Evolutionary conservation across 129 eudicot species (phyloP), one percentile per base, ranked within the genome.

Genomic region (Flaveria linearis): DNA sequence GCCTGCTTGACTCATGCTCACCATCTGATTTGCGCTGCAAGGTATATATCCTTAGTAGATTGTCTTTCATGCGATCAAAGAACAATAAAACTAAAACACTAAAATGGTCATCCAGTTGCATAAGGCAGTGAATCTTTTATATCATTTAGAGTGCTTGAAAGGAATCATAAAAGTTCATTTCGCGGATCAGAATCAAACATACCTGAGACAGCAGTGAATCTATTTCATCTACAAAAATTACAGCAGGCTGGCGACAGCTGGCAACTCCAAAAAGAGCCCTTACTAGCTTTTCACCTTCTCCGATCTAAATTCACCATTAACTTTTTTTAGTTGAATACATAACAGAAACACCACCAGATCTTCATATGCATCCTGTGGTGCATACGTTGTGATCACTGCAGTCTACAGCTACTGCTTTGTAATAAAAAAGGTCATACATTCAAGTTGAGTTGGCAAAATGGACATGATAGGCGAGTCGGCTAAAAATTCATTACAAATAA

Each of bases 211-310:
- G 85, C 76, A 93, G 91, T 50, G 97, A 93, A 84, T 93, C 98
- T 14, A 93, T 90, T 87, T 93, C 98, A 90, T 93, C 98, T 43
- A 91, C 97, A 61, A 87, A 93, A 83, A 93, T 93, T n/a, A 93
- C 98, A 70, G 97, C 97, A 78, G 98, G 97, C 78, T 91, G 97
- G 25, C 96, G 97, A 76, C 96, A 93, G 78, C 97, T 79, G 36
- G 98, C 98, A 76, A 93, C 97, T 58, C 93, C 98, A 84, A 93
- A 93, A 76, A 93, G 96, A 58, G 98, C 97, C 80, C 98, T 85
- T 73, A 93, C 97, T 67, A 93, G 90, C 92, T 93, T 93, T 76
- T 93, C 97, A 72, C 98, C 95, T 81, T 93, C 97, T 11, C 98
- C 98, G 30, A 93, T 85, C 98, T 93, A 81, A 84, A 88, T 0